phyloP scores from a whole-genome alignment of 129 eudicot species.

The Pseudognaphalium luteoalbum region DNA sequence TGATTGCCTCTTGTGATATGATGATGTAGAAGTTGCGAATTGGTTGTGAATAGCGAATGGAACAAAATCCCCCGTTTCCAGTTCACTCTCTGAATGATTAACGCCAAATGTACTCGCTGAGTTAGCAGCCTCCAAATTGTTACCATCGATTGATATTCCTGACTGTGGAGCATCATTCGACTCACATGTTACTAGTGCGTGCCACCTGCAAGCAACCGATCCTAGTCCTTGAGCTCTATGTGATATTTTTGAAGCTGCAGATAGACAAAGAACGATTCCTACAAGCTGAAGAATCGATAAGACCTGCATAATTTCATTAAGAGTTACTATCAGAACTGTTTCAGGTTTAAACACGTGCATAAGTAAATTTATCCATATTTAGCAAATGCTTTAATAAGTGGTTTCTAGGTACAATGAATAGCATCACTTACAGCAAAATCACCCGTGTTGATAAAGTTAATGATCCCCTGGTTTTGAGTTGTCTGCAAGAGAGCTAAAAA shows the following conservation, averaged over 20 bases:
- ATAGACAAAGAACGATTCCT: conserved; percentile 56
- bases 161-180: conserved; percentile 40
- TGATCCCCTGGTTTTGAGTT: conserved; percentile 44
- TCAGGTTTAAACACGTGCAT: not conserved
- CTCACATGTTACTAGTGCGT: conserved; percentile 50
- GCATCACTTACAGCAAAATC: conserved; percentile 59
- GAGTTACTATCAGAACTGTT: no score
- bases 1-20: conserved; percentile 60
- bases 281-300: conserved; percentile 61
- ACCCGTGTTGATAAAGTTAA: conserved; percentile 59
- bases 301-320: conserved; percentile 40
- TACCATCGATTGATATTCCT: conserved; percentile 32
- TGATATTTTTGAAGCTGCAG: conserved; percentile 72
- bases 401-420: not conserved
- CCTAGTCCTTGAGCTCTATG: conserved; percentile 67
- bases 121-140: conserved; percentile 11
- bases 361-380: not conserved
- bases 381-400: no score
- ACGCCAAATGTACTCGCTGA: not conserved
- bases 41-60: conserved; percentile 34
- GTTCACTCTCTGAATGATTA: conserved; percentile 52
- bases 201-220: conserved; percentile 64
- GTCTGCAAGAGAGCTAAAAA: conserved; percentile 51
- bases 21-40: conserved; percentile 49
- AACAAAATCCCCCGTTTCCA: conserved; percentile 49